Conservation (phyloP, 2,329 filamentous ascomycete species). For the Tolypocladium sp. region DNA sequence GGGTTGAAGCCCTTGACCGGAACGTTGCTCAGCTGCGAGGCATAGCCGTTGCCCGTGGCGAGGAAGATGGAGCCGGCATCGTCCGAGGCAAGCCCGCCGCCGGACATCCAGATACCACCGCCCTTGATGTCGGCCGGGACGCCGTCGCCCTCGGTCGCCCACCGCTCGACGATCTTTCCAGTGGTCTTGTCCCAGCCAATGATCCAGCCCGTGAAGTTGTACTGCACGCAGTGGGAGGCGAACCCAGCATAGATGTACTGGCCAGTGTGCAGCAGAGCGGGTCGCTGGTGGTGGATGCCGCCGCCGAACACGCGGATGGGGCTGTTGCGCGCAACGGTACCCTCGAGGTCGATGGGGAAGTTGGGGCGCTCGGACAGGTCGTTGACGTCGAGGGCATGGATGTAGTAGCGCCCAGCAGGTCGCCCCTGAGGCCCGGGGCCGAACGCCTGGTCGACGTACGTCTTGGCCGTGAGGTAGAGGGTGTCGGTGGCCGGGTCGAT, state of each 20-base stretch:
- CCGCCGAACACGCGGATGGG: conserved; percentile 38
- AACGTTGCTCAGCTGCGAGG: conserved; percentile 25
- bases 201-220: conserved; percentile 45
- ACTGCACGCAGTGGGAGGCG: conserved; percentile 46
- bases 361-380: conserved; percentile 25
- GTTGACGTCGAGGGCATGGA: conserved; percentile 28
- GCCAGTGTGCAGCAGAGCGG: conserved; percentile 34
- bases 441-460: conserved; percentile 24
- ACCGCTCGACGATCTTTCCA: conserved; percentile 26
- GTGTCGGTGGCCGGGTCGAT: conserved; percentile 35
- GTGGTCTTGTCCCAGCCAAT: conserved; percentile 36
- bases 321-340: conserved; percentile 35
- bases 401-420: conserved; percentile 23
- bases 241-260: conserved; percentile 42
- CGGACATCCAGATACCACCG: conserved; percentile 34
- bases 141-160: conserved; percentile 30
- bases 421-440: conserved; percentile 20
- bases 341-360: conserved; percentile 40
- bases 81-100: conserved; percentile 29
- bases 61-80: conserved; percentile 28
- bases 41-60: conserved; percentile 30
- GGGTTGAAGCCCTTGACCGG: conserved; percentile 28
- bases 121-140: conserved; percentile 26
- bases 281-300: conserved; percentile 42
- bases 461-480: conserved; percentile 34